Evolutionary conservation across 2,329 filamentous ascomycete genomes (phyloP), one percentile per base, ranked within the genome.

Genomic region (Herpotrichia juniperi): DNA sequence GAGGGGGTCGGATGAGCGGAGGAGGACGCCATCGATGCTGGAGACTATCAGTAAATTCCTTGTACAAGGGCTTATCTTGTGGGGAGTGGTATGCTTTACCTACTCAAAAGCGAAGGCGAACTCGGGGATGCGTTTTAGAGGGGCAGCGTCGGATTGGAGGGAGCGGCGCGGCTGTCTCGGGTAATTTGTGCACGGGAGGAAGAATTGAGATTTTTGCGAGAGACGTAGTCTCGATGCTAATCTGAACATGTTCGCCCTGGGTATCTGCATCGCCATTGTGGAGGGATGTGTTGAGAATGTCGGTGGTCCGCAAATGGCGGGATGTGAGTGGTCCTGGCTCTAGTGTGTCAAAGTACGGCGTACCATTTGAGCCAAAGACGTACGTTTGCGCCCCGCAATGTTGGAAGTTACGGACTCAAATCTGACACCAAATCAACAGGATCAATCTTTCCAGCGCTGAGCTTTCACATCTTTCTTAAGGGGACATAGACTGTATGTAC

Each of bases 11-110:
- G 89, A 85, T 54, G 89, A 89, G 67, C 93, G 91, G 26, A 97
- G 82, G 17, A 99, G 84, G n/a, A 99, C 94, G 50, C 94, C 94
- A 73, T 99, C 94, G 69, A 99, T 96, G 73, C 85, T 89, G 59
- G 76, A 49, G 48, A 37, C 42, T 49, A 56, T 71, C 50, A 72
- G 68, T 42, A 42, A 45, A 51, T 50, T 43, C 44, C 21, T 17
- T 53, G 40, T 42, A 28, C 14, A 34, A 11, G n/a, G n/a, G n/a
- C n/a, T n/a, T n/a, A n/a, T n/a, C n/a, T n/a, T n/a, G n/a, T n/a
- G n/a, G n/a, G 43, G 52, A 47, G 34, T 42, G 59, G 53, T 45
- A 32, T 55, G 56, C 54, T 60, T 59, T 54, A 75, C 67, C 66
- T 75, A 83, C 81, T 84, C 82, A 56, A 84, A 83, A 17, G 81